These are phyloP conservation scores for Monosporascus cannonballus DNA, from an alignment of 2,329 filamentous ascomycete species.

Conservation along the genomic window DNA sequence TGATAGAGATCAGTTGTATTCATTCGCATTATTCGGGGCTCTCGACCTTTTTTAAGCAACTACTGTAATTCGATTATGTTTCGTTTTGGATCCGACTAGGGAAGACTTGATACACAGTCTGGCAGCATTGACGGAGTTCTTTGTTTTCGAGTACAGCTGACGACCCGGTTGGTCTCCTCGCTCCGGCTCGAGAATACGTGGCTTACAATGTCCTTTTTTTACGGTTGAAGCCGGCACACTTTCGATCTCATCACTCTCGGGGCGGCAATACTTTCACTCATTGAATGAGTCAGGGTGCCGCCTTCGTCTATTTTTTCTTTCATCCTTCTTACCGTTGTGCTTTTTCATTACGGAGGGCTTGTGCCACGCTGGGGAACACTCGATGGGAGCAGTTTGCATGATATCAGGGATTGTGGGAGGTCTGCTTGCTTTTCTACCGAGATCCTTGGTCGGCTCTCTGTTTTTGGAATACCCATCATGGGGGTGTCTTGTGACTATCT, in stretches of 20 bases:
- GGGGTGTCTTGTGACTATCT: too few species aligned
- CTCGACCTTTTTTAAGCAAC: too few species aligned
- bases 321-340: not conserved
- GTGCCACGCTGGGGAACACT: not conserved
- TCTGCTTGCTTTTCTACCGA: not conserved
- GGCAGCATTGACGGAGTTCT: constrained; percentile 24
- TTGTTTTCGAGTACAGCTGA: not conserved
- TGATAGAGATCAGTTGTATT: too few species aligned
- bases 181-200: not conserved
- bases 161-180: not conserved
- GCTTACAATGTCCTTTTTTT: not conserved
- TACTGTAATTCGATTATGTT: not conserved
- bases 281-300: not conserved
- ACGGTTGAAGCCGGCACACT: not conserved
- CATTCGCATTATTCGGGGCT: too few species aligned
- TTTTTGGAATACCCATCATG: too few species aligned
- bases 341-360: not conserved
- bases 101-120: constrained; percentile 11
- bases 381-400: not conserved
- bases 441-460: too few species aligned
- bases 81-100: not conserved
- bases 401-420: not conserved
- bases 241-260: not conserved
- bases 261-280: not conserved
- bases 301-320: not conserved